A percentile compares a stretch with the other conserved stretches of the same genome.
These are phyloP conservation scores for Mycena olivaceomarginata DNA, from an alignment of 768 basidiomycete species.

Conservation along the genomic window DNA sequence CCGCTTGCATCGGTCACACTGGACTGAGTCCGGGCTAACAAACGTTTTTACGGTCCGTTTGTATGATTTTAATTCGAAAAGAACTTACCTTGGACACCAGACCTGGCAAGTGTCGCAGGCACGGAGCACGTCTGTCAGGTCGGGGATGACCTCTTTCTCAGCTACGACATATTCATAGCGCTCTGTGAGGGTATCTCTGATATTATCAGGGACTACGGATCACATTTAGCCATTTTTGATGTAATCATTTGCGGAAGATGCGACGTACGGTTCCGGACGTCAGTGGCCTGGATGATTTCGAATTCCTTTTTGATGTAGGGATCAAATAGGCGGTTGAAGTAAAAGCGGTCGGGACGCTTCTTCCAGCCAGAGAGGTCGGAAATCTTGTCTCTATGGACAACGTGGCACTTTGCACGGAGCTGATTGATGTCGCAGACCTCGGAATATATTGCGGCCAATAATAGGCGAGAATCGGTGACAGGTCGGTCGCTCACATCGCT, in stretches of 20 bases:
- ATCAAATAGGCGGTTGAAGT: conserved; percentile 96
- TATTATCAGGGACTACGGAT: conserved; percentile 84
- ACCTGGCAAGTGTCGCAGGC: conserved; percentile 90
- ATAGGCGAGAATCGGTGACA: conserved; percentile 92
- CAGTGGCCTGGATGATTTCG: conserved; percentile 92
- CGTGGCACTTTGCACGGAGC: conserved; percentile 94
- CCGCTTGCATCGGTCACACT: conserved; percentile 93
- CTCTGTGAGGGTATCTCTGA: conserved; percentile 83
- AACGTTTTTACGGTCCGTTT: conserved; percentile 39
- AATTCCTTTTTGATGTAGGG: conserved; percentile 99
- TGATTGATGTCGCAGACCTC: conserved; percentile 97
- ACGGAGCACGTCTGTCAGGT: conserved; percentile 91
- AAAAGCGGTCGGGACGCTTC: conserved; percentile 95
- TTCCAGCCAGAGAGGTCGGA: conserved; percentile 96
- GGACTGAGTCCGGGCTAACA: conserved; percentile 87
- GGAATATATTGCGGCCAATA: conserved; percentile 97
- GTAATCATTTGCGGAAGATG: conserved; percentile 35
- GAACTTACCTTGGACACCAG: conserved; percentile 91
- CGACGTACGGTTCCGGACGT: conserved; percentile 90
- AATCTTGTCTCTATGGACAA: conserved; percentile 96
- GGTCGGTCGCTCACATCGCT: conserved; percentile 96
- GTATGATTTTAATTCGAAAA: conserved; percentile 5
- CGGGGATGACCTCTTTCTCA: conserved; percentile 94
- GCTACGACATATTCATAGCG: conserved; percentile 97
- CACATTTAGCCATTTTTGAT: conserved; percentile 44